Percentiles rank a stretch among this genome's conserved stretches.
Conservation (phyloP, 345 rosid genomes). For the Viola odorata region DNA sequence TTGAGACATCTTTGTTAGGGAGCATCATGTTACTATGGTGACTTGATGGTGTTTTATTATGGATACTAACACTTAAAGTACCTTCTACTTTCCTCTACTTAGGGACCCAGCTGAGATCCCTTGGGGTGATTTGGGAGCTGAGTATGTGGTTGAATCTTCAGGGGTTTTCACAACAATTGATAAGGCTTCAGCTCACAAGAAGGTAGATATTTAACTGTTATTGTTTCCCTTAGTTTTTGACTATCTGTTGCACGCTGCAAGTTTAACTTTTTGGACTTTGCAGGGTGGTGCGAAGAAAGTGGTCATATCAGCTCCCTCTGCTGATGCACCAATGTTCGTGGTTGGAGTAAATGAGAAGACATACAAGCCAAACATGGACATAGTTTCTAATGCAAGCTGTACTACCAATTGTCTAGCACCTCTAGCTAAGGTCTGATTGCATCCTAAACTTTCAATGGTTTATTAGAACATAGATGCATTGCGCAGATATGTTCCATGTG, state of each 20-base stretch:
- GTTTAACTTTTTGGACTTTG: conserved; percentile 6
- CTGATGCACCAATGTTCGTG: conserved; percentile 99
- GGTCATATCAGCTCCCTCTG: conserved; percentile 96
- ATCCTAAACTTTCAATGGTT: conserved; percentile 9
- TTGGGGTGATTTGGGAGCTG: conserved; percentile 92
- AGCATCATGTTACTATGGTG: neutral
- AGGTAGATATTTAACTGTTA: conserved; percentile 35
- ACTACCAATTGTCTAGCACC: conserved; percentile 99
- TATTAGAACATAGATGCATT: neutral
- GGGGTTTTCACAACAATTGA: conserved; percentile 84
- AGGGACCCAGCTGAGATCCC: conserved; percentile 97
- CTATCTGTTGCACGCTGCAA: neutral
- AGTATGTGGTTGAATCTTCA: conserved; percentile 90
- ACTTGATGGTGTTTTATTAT: neutral
- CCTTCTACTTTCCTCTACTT: conserved; percentile 13
- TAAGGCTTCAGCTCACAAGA: conserved; percentile 80
- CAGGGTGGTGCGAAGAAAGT: conserved; percentile 98
- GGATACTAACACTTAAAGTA: neutral
- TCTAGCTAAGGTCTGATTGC: conserved; percentile 80
- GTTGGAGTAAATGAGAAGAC: conserved; percentile 90
- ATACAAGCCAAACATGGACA: conserved; percentile 80
- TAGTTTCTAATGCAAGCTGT: conserved; percentile 99
- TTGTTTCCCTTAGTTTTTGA: neutral
- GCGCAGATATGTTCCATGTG: no score
- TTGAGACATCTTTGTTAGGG: neutral